Evolutionary conservation across 306 rosid genomes (phyloP), one percentile per base, ranked within the genome.

Genomic region (Cicer arietinum): DNA sequence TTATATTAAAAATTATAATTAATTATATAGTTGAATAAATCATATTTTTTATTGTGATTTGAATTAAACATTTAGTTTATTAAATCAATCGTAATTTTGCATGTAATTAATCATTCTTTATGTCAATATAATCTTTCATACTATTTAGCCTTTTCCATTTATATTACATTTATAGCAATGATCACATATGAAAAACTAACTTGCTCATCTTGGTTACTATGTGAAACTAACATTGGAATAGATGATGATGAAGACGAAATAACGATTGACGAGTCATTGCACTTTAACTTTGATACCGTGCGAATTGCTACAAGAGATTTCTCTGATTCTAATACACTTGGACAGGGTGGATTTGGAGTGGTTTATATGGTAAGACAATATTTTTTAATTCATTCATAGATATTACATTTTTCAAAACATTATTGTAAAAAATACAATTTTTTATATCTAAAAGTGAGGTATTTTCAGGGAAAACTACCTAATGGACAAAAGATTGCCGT

Each of bases 291-390:
- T 5, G 76, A 80, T 2, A 71, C 69, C 47, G 66, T 80, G 10
- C 52, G 62, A 52, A 44, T 60, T 22, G 79, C 87, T 45, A 84
- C 82, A 37, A 41, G 10, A 43, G 71, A 80, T 47, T 84, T 84
- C 57, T 76, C 84, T 0, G 18, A 71, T 52, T n/a, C 63, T 10
- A 84, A 84, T 80, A 84, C 72, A 18, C 69, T 84, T 25, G 84
- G 82, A 43, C 51, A 84, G 48, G 87, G 84, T 1, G 87, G 84
- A 66, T 84, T 80, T 51, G 87, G 87, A 62, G 17, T 67, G 0
- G 87, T 84, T 37, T 80, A 80, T 14, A 7, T 2, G 69, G 87
- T 84, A 79, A 57, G 18, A 20, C 42, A 60, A 43, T 10, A 1
- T 6, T 7, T 6, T 51, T 48, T n/a, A 16, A 10, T 22, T 60